These are phyloP conservation scores for Trichoderma orchidacearum DNA, from an alignment of 495 filamentous ascomycete genomes.

Conservation along the genomic window DNA sequence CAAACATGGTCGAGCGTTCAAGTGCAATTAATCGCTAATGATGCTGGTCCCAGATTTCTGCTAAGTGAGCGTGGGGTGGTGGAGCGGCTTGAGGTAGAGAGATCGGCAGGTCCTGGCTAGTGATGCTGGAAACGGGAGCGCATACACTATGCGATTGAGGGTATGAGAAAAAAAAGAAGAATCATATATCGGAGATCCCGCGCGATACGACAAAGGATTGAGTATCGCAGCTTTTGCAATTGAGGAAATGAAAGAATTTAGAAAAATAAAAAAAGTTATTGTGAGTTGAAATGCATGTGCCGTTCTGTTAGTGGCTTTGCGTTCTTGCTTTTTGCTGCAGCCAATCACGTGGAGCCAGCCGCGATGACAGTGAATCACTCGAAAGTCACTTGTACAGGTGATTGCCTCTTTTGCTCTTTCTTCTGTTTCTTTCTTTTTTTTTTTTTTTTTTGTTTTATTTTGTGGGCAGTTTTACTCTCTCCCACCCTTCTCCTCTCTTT, in stretches of 20 bases:
- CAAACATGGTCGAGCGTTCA: neutral
- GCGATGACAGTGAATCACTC: too few relatives aligned
- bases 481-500: too few relatives aligned
- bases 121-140: neutral
- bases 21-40: neutral
- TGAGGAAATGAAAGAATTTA: neutral
- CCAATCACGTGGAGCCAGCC: neutral
- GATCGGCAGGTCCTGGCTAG: neutral
- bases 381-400: too few relatives aligned
- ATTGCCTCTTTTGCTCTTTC: neutral
- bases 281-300: neutral
- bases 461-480: too few relatives aligned
- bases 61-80: neutral
- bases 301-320: neutral
- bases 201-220: neutral
- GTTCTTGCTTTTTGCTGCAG: neutral
- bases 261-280: neutral
- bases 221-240: neutral
- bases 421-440: neutral
- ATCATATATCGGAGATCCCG: neutral
- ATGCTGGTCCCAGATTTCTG: neutral
- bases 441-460: too few relatives aligned
- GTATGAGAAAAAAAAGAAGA: neutral
- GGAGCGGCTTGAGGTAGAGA: neutral
- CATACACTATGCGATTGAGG: neutral